Evolutionary conservation across 371 early-diverging fungal genomes (phyloP).

Genomic region (Apophysomyces ossiformis): DNA sequence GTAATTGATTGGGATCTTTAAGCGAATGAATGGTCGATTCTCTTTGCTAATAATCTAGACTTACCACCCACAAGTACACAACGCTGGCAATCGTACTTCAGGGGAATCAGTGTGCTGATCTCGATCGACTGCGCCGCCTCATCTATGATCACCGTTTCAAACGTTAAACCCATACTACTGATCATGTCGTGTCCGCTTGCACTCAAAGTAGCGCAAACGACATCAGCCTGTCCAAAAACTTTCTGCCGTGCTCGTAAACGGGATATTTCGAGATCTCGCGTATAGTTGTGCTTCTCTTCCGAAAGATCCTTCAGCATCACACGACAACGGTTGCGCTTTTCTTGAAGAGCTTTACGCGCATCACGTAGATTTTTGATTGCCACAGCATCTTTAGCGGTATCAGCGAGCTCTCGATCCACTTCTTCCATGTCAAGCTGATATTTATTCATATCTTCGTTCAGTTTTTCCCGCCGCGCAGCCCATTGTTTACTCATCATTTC

Average conservation of each 20-base stretch:
- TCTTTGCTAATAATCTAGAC: background rate
- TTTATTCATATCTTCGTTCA: constrained; percentile 42
- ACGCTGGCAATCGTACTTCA: constrained; percentile 81
- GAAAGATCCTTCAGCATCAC: constrained; percentile 50
- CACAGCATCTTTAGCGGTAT: constrained; percentile 33
- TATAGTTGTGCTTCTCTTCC: constrained; percentile 47
- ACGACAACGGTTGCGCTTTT: constrained; percentile 38
- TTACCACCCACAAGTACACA: constrained; percentile 94
- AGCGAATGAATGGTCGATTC: background rate
- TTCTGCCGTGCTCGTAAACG: constrained; percentile 64
- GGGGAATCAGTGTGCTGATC: constrained; percentile 87
- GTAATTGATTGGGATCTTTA: constrained; percentile 95
- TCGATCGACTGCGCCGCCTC: constrained; percentile 98
- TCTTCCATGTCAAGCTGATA: constrained; percentile 58
- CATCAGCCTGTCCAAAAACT: constrained; percentile 73
- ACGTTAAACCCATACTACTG: constrained; percentile 60
- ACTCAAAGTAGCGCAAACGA: constrained; percentile 84
- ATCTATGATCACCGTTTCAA: constrained; percentile 92
- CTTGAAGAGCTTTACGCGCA: constrained; percentile 28
- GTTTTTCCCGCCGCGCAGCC: constrained; percentile 25
- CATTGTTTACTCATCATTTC: constrained; percentile 26
- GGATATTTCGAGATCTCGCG: constrained; percentile 53
- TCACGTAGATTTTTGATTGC: constrained; percentile 34
- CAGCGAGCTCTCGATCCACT: constrained; percentile 52
- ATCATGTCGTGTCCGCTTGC: constrained; percentile 90